A percentile compares a stretch with the other conserved stretches of the same genome.
Evolutionary conservation across 441 rosid genomes (phyloP).

Genomic region (Gossypium aridum): DNA sequence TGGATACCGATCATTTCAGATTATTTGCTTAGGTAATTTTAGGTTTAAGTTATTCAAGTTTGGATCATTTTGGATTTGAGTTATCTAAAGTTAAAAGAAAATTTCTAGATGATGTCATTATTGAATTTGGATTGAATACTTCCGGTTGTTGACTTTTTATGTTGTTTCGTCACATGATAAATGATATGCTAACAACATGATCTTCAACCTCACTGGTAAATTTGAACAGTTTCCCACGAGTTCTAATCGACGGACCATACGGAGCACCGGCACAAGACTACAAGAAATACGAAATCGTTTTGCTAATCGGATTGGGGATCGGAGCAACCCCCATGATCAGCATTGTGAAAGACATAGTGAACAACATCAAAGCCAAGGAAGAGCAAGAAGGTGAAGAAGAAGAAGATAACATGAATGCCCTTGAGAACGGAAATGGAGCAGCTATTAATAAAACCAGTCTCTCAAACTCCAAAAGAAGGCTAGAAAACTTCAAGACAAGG

Average conservation of each 20-base stretch:
- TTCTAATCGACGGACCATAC: constrained; percentile 65
- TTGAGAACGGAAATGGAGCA: constrained; percentile 28
- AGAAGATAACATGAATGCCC: not conserved
- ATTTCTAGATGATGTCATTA: no score
- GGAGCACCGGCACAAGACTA: constrained; percentile 83
- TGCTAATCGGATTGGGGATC: constrained; percentile 65
- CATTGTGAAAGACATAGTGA: constrained; percentile 63
- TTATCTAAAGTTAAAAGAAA: no score
- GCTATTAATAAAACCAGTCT: constrained; percentile 6
- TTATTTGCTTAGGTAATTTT: no score
- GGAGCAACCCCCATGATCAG: constrained; percentile 84
- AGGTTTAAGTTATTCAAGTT: no score
- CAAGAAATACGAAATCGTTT: constrained; percentile 54
- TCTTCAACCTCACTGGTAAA: not conserved
- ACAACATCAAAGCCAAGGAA: constrained; percentile 45
- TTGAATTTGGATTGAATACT: no score
- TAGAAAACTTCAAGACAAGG: constrained; percentile 49
- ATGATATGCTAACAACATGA: not conserved
- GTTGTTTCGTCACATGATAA: not conserved
- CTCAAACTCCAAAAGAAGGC: constrained; percentile 23
- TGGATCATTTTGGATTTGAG: no score
- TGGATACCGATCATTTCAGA: no score
- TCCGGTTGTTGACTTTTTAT: no score
- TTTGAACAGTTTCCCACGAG: constrained; percentile 47
- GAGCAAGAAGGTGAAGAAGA: constrained; percentile 27